phyloP scores from a whole-genome alignment of 352 stramenopile genomes.

The Pythium diclinum region DNA sequence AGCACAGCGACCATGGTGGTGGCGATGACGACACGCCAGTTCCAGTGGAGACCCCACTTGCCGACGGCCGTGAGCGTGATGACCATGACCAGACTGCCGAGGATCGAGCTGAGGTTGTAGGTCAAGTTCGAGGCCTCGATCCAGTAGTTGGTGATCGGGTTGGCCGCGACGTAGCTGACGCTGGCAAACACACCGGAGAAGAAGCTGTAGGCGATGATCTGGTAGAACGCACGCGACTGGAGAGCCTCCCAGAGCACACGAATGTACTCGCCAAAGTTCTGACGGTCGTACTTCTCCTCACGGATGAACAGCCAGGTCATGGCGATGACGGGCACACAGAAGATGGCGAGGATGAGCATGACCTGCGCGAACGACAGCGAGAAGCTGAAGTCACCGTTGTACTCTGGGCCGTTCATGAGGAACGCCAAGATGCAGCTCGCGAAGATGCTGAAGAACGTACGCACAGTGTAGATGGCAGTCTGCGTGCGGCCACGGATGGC shows the following conservation, averaged over 20 bases:
- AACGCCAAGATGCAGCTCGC: constrained; percentile 25
- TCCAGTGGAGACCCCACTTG: constrained; percentile 34
- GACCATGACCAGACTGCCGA: constrained; percentile 21
- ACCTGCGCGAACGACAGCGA: constrained; percentile 24
- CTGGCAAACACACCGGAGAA: constrained; percentile 30
- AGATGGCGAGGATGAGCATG: constrained; percentile 31
- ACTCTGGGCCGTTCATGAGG: constrained; percentile 30
- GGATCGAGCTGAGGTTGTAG: constrained; percentile 26
- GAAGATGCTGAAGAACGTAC: constrained; percentile 29
- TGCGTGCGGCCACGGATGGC: constrained; percentile 28
- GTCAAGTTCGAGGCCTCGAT: constrained; percentile 28
- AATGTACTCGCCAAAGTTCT: constrained; percentile 33
- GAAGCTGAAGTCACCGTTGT: constrained; percentile 32
- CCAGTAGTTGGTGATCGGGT: constrained; percentile 28
- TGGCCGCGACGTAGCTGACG: constrained; percentile 23
- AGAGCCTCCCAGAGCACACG: constrained; percentile 31
- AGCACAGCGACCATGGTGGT: constrained; percentile 25
- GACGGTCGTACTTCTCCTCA: constrained; percentile 28
- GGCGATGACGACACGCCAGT: constrained; percentile 28
- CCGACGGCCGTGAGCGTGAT: constrained; percentile 26
- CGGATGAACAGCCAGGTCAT: constrained; percentile 36
- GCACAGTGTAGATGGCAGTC: constrained; percentile 28
- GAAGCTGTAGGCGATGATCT: constrained; percentile 28
- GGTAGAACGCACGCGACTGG: constrained; percentile 32
- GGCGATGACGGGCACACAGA: constrained; percentile 27